phyloP scores from a whole-genome alignment of 257 asterid genomes.

The Solanum chiquidenum region DNA sequence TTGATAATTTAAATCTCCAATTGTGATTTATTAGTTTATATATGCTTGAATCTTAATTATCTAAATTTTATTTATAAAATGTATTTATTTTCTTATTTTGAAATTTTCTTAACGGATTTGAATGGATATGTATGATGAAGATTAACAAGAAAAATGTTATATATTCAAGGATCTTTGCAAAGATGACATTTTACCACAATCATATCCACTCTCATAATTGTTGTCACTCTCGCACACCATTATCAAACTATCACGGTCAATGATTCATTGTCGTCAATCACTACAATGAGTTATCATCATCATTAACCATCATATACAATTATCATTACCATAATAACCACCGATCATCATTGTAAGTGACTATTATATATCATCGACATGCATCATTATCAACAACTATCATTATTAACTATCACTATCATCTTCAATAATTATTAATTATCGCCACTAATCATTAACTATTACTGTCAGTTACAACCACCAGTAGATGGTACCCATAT shows the following conservation, averaged over 20 bases:
- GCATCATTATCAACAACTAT: background rate
- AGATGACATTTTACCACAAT: background rate
- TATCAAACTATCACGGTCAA: background rate
- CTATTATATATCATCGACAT: background rate
- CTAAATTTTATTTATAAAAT: background rate
- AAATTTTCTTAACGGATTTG: background rate
- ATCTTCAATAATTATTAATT: background rate
- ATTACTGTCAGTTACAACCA: rapidly evolving
- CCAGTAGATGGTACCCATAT: rapidly evolving
- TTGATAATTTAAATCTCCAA: background rate
- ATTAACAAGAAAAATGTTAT: background rate
- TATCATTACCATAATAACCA: background rate
- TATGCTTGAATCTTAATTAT: background rate
- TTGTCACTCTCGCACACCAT: background rate
- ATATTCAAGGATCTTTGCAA: background rate
- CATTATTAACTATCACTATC: too few relatives aligned
- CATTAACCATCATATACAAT: background rate
- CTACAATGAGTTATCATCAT: background rate
- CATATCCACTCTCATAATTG: background rate
- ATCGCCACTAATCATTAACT: too few relatives aligned
- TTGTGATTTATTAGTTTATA: too few relatives aligned
- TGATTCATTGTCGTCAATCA: background rate
- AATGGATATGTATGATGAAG: background rate
- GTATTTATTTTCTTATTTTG: background rate
- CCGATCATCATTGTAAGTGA: background rate